phyloP scores from a whole-genome alignment of 768 basidiomycete genomes.

The Tylopilus intermedius region DNA sequence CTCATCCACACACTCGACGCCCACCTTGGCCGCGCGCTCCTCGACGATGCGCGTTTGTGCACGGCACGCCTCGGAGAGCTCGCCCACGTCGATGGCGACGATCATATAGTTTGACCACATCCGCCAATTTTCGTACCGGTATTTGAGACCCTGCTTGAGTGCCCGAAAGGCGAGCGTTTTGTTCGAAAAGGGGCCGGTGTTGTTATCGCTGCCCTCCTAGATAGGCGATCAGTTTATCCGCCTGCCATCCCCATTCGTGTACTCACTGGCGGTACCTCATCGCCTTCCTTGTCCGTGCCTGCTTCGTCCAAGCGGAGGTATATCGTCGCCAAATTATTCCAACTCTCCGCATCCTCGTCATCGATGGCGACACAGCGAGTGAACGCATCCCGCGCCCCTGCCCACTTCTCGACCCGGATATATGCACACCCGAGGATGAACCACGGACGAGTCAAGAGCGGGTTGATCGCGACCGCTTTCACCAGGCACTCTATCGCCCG shows the following conservation, averaged over 20 bases:
- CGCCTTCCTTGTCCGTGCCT: slow-evolving; percentile 27
- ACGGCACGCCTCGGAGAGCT: slow-evolving; percentile 80
- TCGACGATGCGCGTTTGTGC: slow-evolving; percentile 82
- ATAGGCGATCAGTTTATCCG: slow-evolving; percentile 15
- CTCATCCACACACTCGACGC: slow-evolving; percentile 65
- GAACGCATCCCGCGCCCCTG: slow-evolving; percentile 78
- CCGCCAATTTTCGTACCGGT: slow-evolving; percentile 87
- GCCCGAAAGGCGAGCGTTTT: slow-evolving; percentile 90
- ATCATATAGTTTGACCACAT: slow-evolving; percentile 99
- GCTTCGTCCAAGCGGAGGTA: slow-evolving; percentile 76
- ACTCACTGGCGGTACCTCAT: slow-evolving; percentile 21
- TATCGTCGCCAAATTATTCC: slow-evolving; percentile 95
- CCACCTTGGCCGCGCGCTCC: slow-evolving; percentile 35
- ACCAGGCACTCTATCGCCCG: slow-evolving; percentile 64
- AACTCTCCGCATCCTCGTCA: slow-evolving; percentile 95
- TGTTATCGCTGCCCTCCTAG: slow-evolving; percentile 20
- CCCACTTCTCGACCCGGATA: slow-evolving; percentile 81
- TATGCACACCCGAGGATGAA: slow-evolving; percentile 93
- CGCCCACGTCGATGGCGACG: slow-evolving; percentile 88
- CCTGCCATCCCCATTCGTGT: not conserved
- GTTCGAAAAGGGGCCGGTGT: slow-evolving; percentile 58
- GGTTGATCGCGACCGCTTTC: slow-evolving; percentile 82
- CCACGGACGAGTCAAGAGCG: slow-evolving; percentile 84
- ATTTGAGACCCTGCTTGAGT: slow-evolving; percentile 82
- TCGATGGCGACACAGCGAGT: slow-evolving; percentile 83